phyloP scores from a whole-genome alignment of 805 yeast genomes.

The Metschnikowia noctiluminum region DNA sequence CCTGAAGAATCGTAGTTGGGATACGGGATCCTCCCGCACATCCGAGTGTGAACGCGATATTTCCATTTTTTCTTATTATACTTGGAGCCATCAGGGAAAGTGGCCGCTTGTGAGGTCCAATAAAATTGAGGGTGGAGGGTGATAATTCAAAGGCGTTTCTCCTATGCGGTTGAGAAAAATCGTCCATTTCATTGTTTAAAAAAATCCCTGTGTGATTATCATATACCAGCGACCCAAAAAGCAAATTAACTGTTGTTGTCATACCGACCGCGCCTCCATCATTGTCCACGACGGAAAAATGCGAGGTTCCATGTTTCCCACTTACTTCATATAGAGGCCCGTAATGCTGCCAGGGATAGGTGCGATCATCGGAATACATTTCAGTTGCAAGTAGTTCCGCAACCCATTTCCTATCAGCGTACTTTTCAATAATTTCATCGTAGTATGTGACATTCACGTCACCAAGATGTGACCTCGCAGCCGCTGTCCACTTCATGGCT shows the following conservation, averaged over 20 bases:
- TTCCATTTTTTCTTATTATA: slow-evolving; percentile 34
- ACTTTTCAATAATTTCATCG: slow-evolving; percentile 34
- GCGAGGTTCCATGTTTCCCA: slow-evolving; percentile 90
- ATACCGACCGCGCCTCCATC: slow-evolving; percentile 75
- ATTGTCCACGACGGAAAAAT: slow-evolving; percentile 74
- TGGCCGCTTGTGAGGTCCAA: slow-evolving; percentile 77
- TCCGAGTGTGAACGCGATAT: slow-evolving; percentile 60
- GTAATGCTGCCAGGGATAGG: slow-evolving; percentile 70
- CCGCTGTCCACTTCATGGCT: slow-evolving; percentile 90
- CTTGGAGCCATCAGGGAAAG: slow-evolving; percentile 81
- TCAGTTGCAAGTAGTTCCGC: slow-evolving; percentile 35
- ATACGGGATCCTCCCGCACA: slow-evolving; percentile 95
- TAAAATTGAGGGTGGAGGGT: slow-evolving; percentile 78
- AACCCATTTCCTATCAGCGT: slow-evolving; percentile 58
- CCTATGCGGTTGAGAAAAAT: slow-evolving; percentile 70
- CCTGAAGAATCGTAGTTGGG: slow-evolving; percentile 77
- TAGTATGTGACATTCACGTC: slow-evolving; percentile 44
- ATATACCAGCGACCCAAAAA: slow-evolving; percentile 79
- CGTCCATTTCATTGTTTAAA: slow-evolving; percentile 92
- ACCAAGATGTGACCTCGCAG: slow-evolving; percentile 83
- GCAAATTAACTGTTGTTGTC: slow-evolving; percentile 83
- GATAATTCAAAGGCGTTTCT: slow-evolving; percentile 75
- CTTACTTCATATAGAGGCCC: slow-evolving; percentile 73
- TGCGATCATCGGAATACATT: slow-evolving; percentile 52
- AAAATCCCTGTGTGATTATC: slow-evolving; percentile 81